Evolutionary conservation across 1,284 basidiomycete genomes (phyloP).

Genomic region (Ceratobasidium sp.): DNA sequence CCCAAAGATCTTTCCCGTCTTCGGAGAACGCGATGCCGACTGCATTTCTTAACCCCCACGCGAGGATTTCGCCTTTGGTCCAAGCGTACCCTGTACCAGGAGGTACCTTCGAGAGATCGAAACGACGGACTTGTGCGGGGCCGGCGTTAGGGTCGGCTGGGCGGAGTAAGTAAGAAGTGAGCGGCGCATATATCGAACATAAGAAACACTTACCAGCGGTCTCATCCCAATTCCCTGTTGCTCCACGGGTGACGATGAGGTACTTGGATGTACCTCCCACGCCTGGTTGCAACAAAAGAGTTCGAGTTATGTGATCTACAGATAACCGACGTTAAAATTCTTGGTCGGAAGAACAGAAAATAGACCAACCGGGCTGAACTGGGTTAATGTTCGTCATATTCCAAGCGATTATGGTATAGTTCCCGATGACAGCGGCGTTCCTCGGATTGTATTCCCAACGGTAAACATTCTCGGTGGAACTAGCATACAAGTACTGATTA

Average conservation of each 20-base stretch:
- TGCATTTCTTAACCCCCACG: conserved; percentile 63
- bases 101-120: conserved; percentile 26
- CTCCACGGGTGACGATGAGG: conserved; percentile 56
- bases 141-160: conserved; percentile 53
- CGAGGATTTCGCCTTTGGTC: conserved; percentile 57
- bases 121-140: conserved; percentile 60
- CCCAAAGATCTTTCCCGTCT: conserved; percentile 53
- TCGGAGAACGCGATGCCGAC: conserved; percentile 59
- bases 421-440: conserved; percentile 44
- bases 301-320: conserved; percentile 57
- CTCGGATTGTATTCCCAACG: conserved; percentile 37
- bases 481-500: conserved; percentile 52
- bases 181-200: neutral
- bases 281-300: conserved; percentile 56
- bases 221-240: conserved; percentile 60
- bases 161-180: neutral
- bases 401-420: conserved; percentile 47
- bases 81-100: conserved; percentile 51
- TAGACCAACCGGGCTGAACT: conserved; percentile 45
- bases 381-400: conserved; percentile 58
- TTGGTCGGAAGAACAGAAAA: neutral
- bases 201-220: conserved; percentile 49
- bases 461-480: conserved; percentile 24
- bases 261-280: conserved; percentile 36
- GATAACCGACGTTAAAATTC: conserved; percentile 41